Conservation (phyloP, 2,329 filamentous ascomycete species). For the Colletotrichum lupini region DNA sequence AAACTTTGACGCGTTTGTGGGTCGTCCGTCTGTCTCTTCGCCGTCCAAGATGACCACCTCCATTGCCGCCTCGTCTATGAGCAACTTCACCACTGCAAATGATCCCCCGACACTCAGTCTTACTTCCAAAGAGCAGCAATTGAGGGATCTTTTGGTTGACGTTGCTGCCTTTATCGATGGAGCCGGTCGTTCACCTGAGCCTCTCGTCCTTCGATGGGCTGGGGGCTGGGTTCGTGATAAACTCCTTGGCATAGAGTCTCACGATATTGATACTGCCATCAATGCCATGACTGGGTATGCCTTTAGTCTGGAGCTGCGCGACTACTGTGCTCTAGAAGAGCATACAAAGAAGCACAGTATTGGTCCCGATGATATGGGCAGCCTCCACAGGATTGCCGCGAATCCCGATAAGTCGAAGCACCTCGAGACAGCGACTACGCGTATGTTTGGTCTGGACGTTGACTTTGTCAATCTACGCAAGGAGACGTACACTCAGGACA, state of each 20-base stretch:
- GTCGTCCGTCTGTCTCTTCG: conserved; percentile 9
- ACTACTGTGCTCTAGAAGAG: conserved; percentile 72
- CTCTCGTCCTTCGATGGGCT: conserved; percentile 78
- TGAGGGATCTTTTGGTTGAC: conserved; percentile 83
- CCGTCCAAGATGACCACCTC: conserved; percentile 35
- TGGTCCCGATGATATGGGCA: conserved; percentile 70
- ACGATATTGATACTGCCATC: conserved; percentile 89
- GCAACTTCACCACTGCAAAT: neutral
- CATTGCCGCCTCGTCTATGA: conserved; percentile 7
- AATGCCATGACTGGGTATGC: conserved; percentile 85
- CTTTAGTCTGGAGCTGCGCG: conserved; percentile 76
- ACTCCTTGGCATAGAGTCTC: conserved; percentile 75
- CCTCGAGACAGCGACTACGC: conserved; percentile 89
- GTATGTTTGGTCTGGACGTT: conserved; percentile 86
- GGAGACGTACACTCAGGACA: conserved; percentile 90
- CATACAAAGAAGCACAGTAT: conserved; percentile 72
- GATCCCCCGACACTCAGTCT: conserved; percentile 59
- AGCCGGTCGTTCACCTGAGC: conserved; percentile 58
- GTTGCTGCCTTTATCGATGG: conserved; percentile 77
- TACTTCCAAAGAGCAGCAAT: conserved; percentile 75
- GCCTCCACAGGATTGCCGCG: conserved; percentile 86
- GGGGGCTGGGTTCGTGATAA: conserved; percentile 92
- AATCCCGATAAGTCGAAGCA: conserved; percentile 98
- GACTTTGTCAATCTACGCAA: conserved; percentile 95
- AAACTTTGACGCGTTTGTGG: conserved; percentile 29